phyloP scores from a whole-genome alignment of 352 stramenopile genomes.

The Phytophthora cryptogea region DNA sequence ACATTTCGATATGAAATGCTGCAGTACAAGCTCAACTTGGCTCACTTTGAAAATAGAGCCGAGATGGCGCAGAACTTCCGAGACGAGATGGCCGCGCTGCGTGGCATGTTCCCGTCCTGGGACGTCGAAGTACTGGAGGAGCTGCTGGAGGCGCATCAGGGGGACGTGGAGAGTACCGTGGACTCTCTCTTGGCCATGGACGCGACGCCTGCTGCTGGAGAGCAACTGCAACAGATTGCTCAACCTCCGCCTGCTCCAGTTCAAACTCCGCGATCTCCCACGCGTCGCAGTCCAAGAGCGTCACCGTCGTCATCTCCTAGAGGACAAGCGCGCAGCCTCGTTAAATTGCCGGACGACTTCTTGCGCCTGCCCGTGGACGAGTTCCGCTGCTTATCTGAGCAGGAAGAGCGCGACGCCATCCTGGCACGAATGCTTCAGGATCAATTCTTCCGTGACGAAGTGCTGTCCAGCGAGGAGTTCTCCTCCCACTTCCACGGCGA shows the following conservation, averaged over 20 bases:
- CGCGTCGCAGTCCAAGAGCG: slow-evolving; percentile 10
- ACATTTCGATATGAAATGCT: slow-evolving; percentile 10
- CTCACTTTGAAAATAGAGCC: slow-evolving; percentile 25
- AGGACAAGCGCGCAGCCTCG: slow-evolving; percentile 22
- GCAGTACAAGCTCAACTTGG: slow-evolving; percentile 1
- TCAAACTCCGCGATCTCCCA: slow-evolving; percentile 14
- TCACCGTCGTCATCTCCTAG: slow-evolving; percentile 20
- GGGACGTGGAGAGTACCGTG: slow-evolving; percentile 74
- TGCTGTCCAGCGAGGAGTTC: slow-evolving; percentile 75
- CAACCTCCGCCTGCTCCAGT: slow-evolving; percentile 12
- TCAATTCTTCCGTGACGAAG: slow-evolving; percentile 80
- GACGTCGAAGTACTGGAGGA: slow-evolving; percentile 61
- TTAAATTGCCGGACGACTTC: slow-evolving; percentile 73
- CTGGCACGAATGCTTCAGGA: slow-evolving; percentile 85
- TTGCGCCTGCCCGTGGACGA: slow-evolving; percentile 53
- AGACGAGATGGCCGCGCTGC: slow-evolving; percentile 65
- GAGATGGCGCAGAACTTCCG: slow-evolving; percentile 66
- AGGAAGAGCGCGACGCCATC: slow-evolving; percentile 72
- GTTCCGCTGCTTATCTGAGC: slow-evolving; percentile 45
- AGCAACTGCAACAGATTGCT: neutral
- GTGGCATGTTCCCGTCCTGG: slow-evolving; percentile 79
- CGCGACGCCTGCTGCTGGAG: slow-evolving; percentile 12
- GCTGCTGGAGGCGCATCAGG: slow-evolving; percentile 68
- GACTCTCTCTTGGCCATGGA: slow-evolving; percentile 81
- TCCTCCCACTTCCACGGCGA: slow-evolving; percentile 64